A percentile compares a stretch with the other conserved stretches of the same genome.
phyloP scores from a whole-genome alignment of 192 early-diverging fungal genomes.

The Backusella psychrophila region DNA sequence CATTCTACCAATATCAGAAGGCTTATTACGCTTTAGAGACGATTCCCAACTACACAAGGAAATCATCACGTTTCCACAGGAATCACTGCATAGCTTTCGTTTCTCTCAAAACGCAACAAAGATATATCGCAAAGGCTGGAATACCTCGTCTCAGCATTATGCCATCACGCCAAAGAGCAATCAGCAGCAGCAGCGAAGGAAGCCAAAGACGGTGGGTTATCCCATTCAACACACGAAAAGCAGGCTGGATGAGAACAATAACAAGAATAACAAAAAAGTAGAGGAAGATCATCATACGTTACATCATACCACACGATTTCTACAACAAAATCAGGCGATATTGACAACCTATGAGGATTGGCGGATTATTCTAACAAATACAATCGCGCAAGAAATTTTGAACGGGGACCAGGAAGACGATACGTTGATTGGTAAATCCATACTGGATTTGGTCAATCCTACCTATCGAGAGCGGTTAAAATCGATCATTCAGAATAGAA shows the following conservation, averaged over 20 bases:
- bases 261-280: background rate
- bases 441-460: slow-evolving; percentile 19
- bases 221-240: background rate
- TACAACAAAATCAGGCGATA: slow-evolving; percentile 58
- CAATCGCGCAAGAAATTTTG: slow-evolving; percentile 39
- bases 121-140: background rate
- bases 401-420: background rate
- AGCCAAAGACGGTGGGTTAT: background rate
- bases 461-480: background rate
- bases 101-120: slow-evolving; percentile 3
- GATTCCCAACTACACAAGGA: background rate
- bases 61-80: background rate
- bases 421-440: background rate
- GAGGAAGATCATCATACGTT: background rate
- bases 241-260: background rate
- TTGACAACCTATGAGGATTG: slow-evolving; percentile 50
- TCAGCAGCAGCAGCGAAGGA: background rate
- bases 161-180: background rate
- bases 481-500: background rate
- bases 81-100: slow-evolving; percentile 15
- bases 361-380: slow-evolving; percentile 52
- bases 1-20: background rate
- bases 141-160: background rate
- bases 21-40: slow-evolving; percentile 4
- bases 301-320: slow-evolving; percentile 48